Evolutionary conservation across 352 stramenopile species (phyloP).

Genomic region (Globisporangium orthogonon): DNA sequence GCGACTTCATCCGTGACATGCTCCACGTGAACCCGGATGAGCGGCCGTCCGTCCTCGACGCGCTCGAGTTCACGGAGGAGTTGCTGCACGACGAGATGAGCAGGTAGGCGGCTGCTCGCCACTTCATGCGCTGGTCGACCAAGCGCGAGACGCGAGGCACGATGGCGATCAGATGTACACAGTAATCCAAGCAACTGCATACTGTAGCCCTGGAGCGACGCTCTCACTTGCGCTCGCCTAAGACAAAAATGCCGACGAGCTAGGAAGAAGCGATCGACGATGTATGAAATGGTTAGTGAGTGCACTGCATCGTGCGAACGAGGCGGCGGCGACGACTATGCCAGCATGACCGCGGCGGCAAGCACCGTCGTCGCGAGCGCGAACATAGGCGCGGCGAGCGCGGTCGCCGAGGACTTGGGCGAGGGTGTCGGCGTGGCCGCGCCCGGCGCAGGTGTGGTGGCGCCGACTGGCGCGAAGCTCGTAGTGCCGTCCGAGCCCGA

Average conservation of each 20-base stretch:
- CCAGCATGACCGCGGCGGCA: not conserved
- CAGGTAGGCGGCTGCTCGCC: constrained; percentile 14
- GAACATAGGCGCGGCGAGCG: constrained; percentile 9
- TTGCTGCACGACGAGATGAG: constrained; percentile 63
- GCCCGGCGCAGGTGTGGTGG: constrained; percentile 21
- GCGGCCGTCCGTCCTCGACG: constrained; percentile 68
- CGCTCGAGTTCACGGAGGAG: constrained; percentile 78
- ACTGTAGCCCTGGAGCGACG: too few relatives aligned
- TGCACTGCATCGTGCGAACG: too few relatives aligned
- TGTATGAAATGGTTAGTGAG: too few relatives aligned
- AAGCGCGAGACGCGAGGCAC: not conserved
- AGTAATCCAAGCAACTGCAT: not conserved
- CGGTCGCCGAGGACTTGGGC: constrained; percentile 11
- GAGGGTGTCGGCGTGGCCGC: constrained; percentile 16
- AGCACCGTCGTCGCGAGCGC: not conserved
- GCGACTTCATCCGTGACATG: constrained; percentile 86
- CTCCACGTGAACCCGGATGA: constrained; percentile 79
- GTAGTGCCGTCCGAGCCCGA: constrained; percentile 9
- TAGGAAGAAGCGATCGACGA: too few relatives aligned
- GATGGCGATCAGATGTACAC: not conserved
- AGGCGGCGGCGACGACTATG: not conserved
- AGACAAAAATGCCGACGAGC: too few relatives aligned
- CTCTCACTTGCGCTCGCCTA: too few relatives aligned
- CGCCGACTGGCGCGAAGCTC: constrained; percentile 31
- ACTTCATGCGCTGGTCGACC: not conserved